Base-by-base conservation (phyloP, 768 basidiomycete genomes). In the Pulveroboletus sp. region DNA sequence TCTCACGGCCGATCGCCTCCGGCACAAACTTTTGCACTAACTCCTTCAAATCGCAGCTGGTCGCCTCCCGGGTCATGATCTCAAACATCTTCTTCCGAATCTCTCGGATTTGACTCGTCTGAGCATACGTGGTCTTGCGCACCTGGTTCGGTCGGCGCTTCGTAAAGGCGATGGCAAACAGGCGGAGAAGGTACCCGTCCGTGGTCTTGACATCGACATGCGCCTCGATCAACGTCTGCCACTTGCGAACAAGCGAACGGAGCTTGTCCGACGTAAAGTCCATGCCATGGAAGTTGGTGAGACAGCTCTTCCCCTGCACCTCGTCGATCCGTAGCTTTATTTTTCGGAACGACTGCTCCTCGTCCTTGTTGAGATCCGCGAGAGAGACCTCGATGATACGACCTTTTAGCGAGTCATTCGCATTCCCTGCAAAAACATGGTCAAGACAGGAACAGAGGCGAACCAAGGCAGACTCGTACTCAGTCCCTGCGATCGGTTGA, bases 251-350 rank as follows among this genome's bases (percentile, higher is more conserved):
- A 67, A 99, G 93, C 44, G 96, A 98, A 50, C 96, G 93, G 59
- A 98, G 86, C 76, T 98, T 98, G 84, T 99, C 96, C 51, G 95
- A 96, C 55, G 96, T 98, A 78, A 99, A 97, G 77, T 95, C 92
- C 95, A 99, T 98, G 71, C 96, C 96, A 74, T 95, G 89, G 90
- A 99, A 99, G 75, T 94, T 95, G 71, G 96, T 98, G 49, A 98
- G 81, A 80, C 93, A 96, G 80, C 93, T 96, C 80, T 94, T 95
- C 76, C 96, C 96, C 76, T 96, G 88, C 53, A 92, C 79, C 66
- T 93, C 91, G 69, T 97, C 94, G 66, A 98, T 81, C 67, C 93
- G 90, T 71, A 99, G 84, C 78, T 94, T 93, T 71, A 99, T 94
- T 83, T 99, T 98, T 69, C 96, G 86, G 91, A 94, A 99, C 49